Evolutionary conservation across 1,284 basidiomycete species (phyloP).

Genomic region (Boletus semigastroideus): DNA sequence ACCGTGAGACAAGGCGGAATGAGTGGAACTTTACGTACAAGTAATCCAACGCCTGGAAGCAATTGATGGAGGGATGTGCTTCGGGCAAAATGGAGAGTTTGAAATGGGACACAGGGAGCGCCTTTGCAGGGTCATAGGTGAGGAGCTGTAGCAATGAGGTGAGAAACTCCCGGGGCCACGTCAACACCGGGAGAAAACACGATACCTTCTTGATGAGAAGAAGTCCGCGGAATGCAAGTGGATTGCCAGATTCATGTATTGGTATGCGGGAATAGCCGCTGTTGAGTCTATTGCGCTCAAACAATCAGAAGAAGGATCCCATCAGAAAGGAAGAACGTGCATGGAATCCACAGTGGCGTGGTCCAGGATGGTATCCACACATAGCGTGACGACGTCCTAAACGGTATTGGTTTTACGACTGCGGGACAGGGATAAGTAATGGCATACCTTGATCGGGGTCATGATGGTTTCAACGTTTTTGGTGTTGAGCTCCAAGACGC

Average conservation of each 20-base stretch:
- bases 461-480: constrained; percentile 85
- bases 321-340: constrained; percentile 36
- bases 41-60: constrained; percentile 83
- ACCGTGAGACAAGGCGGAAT: constrained; percentile 29
- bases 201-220: constrained; percentile 81
- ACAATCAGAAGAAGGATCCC: constrained; percentile 1
- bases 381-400: constrained; percentile 78
- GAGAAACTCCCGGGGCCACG: neutral
- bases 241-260: constrained; percentile 77
- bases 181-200: neutral
- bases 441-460: constrained; percentile 75
- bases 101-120: constrained; percentile 74
- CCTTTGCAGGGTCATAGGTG: constrained; percentile 84
- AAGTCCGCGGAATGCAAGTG: constrained; percentile 82
- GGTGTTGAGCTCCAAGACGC: constrained; percentile 82
- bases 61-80: constrained; percentile 82
- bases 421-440: neutral
- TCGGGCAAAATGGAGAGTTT: constrained; percentile 86
- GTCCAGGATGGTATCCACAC: constrained; percentile 78
- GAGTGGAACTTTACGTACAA: constrained; percentile 51
- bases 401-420: neutral
- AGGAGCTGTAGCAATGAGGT: constrained; percentile 52
- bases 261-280: constrained; percentile 96
- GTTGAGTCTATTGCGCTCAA: constrained; percentile 45
- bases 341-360: constrained; percentile 76